These are phyloP conservation scores for Carallia pectinifolia DNA, from an alignment of 345 rosid species.

Conservation along the genomic window DNA sequence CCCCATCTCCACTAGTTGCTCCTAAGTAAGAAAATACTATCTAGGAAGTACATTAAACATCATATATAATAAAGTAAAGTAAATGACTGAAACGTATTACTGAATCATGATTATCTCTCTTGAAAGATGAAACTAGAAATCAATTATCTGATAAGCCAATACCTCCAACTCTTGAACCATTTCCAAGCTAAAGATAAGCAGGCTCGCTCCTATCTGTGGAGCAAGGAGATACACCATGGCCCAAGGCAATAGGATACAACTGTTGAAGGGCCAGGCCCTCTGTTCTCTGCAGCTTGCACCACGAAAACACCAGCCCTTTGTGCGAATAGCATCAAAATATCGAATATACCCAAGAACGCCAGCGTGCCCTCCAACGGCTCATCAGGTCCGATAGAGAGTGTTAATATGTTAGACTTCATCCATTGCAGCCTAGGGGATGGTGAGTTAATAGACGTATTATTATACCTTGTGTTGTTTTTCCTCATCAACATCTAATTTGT, in stretches of 20 bases:
- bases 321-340: slow-evolving; percentile 56
- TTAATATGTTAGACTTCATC: slow-evolving; percentile 74
- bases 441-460: not conserved
- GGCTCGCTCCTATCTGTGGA: slow-evolving; percentile 61
- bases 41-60: not conserved
- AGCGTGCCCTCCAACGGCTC: slow-evolving; percentile 56
- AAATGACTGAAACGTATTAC: not conserved
- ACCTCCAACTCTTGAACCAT: slow-evolving; percentile 52
- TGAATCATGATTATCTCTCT: not conserved
- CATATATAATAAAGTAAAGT: no score
- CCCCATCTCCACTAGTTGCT: slow-evolving; percentile 55
- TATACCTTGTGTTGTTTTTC: not conserved
- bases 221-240: slow-evolving; percentile 55
- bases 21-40: slow-evolving; percentile 33
- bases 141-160: slow-evolving; percentile 65
- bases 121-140: not conserved
- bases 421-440: slow-evolving; percentile 43
- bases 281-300: slow-evolving; percentile 82
- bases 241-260: slow-evolving; percentile 83
- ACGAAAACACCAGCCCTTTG: slow-evolving; percentile 72
- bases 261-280: slow-evolving; percentile 59
- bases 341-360: slow-evolving; percentile 60
- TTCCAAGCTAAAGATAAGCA: slow-evolving; percentile 56
- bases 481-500: not conserved
- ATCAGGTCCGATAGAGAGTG: slow-evolving; percentile 71